phyloP scores from a whole-genome alignment of 176 grass and related monocot species.

The Miscanthus lutarioriparius region DNA sequence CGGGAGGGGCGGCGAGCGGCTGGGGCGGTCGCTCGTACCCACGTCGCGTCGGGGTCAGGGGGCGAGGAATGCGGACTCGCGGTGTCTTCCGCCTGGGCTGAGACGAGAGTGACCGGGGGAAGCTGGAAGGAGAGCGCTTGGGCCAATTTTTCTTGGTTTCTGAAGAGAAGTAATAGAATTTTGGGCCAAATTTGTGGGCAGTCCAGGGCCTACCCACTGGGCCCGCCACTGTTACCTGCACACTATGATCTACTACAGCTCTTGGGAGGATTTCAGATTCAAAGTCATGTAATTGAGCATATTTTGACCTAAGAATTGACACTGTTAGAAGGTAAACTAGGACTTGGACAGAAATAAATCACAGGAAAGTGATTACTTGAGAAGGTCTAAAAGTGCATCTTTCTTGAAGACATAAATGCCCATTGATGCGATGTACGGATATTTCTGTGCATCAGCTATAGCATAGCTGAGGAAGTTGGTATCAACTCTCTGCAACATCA shows the following conservation, averaged over 20 bases:
- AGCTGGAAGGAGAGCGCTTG: too few species aligned
- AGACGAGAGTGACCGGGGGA: too few species aligned
- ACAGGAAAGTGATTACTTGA: slow-evolving; percentile 44
- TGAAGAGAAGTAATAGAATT: too few species aligned
- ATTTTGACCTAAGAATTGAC: slow-evolving; percentile 53
- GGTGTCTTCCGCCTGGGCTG: too few species aligned
- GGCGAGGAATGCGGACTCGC: too few species aligned
- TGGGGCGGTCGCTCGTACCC: too few species aligned
- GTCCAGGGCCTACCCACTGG: too few species aligned
- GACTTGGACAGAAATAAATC: neutral
- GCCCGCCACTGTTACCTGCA: too few species aligned
- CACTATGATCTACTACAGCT: slow-evolving; percentile 59
- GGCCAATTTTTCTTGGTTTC: too few species aligned
- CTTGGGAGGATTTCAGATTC: slow-evolving; percentile 76
- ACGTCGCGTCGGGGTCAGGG: too few species aligned
- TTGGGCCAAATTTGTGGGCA: too few species aligned
- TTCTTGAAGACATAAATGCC: slow-evolving; percentile 82
- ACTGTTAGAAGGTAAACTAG: slow-evolving; percentile 25
- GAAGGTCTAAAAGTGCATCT: slow-evolving; percentile 60
- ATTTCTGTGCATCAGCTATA: slow-evolving; percentile 29
- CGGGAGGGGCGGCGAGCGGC: too few species aligned
- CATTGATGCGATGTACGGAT: slow-evolving; percentile 81
- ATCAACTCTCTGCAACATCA: slow-evolving; percentile 58
- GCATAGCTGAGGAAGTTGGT: slow-evolving; percentile 48
- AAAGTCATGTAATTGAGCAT: slow-evolving; percentile 70